phyloP scores from a whole-genome alignment of 768 basidiomycete genomes.

The Collybia mongolica region DNA sequence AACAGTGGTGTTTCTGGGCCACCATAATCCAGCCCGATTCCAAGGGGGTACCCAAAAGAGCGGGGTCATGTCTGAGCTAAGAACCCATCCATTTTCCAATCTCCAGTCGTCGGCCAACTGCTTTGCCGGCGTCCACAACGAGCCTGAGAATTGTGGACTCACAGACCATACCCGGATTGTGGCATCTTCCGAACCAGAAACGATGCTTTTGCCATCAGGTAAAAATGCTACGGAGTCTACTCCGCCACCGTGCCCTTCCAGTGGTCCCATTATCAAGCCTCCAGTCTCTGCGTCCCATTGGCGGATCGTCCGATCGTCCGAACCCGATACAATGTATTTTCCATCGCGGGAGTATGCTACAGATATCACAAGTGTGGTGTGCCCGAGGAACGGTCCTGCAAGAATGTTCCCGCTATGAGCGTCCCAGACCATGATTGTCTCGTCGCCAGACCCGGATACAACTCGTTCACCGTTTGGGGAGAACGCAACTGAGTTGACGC shows the following conservation, averaged over 20 bases:
- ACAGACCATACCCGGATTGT: slow-evolving; percentile 29
- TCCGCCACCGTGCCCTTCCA: slow-evolving; percentile 12
- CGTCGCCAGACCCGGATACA: slow-evolving; percentile 3
- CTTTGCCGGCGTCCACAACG: not conserved
- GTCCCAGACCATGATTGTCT: slow-evolving; percentile 3
- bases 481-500: slow-evolving; percentile 1
- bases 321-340: not conserved
- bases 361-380: not conserved
- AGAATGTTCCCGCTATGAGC: not conserved
- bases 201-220: slow-evolving; percentile 32
- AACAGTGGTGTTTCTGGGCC: slow-evolving; percentile 17
- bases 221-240: slow-evolving; percentile 44
- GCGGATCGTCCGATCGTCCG: slow-evolving; percentile 18
- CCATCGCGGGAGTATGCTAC: not conserved
- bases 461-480: slow-evolving; percentile 4
- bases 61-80: slow-evolving; percentile 5
- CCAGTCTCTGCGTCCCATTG: slow-evolving; percentile 21
- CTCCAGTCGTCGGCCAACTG: slow-evolving; percentile 4
- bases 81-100: slow-evolving; percentile 11
- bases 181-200: slow-evolving; percentile 23
- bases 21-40: slow-evolving; percentile 18
- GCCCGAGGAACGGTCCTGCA: not conserved
- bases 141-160: slow-evolving; percentile 1
- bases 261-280: slow-evolving; percentile 15
- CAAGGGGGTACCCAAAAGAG: slow-evolving; percentile 22